Percentiles rank a stretch among this genome's conserved stretches.
phyloP scores from a whole-genome alignment of 169 alveolate genomes.

The Plasmodium malariae region DNA sequence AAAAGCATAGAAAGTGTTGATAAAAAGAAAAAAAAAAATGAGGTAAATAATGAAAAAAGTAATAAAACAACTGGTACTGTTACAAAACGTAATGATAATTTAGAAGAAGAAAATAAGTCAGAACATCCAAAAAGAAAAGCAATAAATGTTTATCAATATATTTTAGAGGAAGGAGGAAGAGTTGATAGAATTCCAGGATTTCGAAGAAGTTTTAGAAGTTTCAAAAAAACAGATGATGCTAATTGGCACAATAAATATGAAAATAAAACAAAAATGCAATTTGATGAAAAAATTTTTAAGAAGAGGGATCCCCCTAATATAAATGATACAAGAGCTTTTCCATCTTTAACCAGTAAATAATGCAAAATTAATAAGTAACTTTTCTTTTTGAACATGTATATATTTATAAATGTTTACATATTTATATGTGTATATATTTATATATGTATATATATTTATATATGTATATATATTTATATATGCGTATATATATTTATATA shows the following conservation, averaged over 20 bases:
- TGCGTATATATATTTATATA: not conserved
- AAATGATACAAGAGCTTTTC: conserved; percentile 72
- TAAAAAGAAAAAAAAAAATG: conserved; percentile 35
- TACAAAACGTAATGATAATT: conserved; percentile 21
- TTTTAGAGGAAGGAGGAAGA: conserved; percentile 62
- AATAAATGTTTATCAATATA: conserved; percentile 68
- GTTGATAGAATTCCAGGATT: conserved; percentile 74
- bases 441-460: conserved; percentile 2
- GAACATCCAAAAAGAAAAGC: conserved; percentile 74
- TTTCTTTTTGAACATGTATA: not conserved
- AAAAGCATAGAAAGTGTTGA: conserved; percentile 21
- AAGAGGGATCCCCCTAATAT: conserved; percentile 77
- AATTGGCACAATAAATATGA: conserved; percentile 40
- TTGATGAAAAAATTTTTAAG: conserved; percentile 65
- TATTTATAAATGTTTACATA: conserved; percentile 20
- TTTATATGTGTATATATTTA: conserved; percentile 15
- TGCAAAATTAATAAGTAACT: not conserved
- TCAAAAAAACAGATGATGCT: conserved; percentile 30
- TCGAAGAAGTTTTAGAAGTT: conserved; percentile 50
- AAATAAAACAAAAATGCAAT: conserved; percentile 15
- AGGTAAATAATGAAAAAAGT: conserved; percentile 15
- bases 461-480: not conserved
- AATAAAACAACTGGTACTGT: conserved; percentile 4
- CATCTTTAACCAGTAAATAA: conserved; percentile 65
- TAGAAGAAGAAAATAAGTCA: conserved; percentile 24